A percentile compares a stretch with the other conserved stretches of the same genome.
Conservation (phyloP, 306 rosid species). For the Argentina anserina region DNA sequence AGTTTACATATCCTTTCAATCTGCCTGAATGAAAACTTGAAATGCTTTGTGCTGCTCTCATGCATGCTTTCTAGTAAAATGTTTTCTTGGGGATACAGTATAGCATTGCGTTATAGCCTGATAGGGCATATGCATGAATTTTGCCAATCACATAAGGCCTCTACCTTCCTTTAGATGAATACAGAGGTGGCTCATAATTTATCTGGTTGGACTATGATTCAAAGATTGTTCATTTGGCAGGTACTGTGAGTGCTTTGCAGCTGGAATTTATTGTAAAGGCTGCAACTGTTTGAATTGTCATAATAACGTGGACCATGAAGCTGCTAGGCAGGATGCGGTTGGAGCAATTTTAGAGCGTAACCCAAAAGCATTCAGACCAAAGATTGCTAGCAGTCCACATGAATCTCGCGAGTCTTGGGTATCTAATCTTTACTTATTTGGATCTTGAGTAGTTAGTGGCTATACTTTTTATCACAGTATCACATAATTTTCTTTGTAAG, state of each 20-base stretch:
- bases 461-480: not conserved
- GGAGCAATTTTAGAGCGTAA: slow-evolving; percentile 63
- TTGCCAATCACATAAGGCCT: not conserved
- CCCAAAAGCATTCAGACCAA: slow-evolving; percentile 80
- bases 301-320: slow-evolving; percentile 66
- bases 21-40: not conserved
- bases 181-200: too few species aligned
- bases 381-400: slow-evolving; percentile 68
- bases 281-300: slow-evolving; percentile 71
- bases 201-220: too few species aligned
- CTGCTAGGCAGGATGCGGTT: slow-evolving; percentile 63
- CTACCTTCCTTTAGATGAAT: slow-evolving; percentile 1
- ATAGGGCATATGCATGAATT: not conserved
- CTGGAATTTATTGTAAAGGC: slow-evolving; percentile 74
- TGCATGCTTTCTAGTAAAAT: not conserved
- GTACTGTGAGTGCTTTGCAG: slow-evolving; percentile 84
- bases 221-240: slow-evolving; percentile 37
- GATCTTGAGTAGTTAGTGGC: slow-evolving; percentile 4
- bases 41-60: not conserved
- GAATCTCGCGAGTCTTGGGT: slow-evolving; percentile 49
- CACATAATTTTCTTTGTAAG: not conserved
- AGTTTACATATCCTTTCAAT: not conserved
- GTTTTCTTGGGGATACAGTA: not conserved
- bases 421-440: slow-evolving; percentile 24
- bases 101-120: not conserved